phyloP scores from a whole-genome alignment of 257 asterid species.

The Cinchona pubescens region DNA sequence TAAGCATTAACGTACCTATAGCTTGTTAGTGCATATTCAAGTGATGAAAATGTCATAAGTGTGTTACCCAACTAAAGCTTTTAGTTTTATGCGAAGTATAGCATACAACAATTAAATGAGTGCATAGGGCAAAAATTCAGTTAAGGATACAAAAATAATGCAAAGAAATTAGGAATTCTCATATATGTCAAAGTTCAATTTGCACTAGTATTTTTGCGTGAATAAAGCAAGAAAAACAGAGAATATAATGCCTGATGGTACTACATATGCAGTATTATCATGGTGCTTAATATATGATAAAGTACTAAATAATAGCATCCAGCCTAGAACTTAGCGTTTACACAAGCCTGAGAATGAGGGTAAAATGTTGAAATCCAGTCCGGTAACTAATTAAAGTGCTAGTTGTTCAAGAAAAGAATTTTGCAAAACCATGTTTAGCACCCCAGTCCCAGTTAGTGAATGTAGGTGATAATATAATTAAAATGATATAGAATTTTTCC shows the following conservation, averaged over 20 bases:
- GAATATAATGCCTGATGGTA: not conserved
- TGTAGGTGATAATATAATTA: no score
- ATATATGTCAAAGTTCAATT: not conserved
- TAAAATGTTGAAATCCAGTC: not conserved
- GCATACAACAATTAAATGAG: no score
- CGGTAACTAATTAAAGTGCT: not conserved
- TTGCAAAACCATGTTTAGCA: no score
- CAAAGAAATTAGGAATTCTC: not conserved
- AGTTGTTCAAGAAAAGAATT: no score
- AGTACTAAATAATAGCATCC: not conserved
- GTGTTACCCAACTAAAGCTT: no score
- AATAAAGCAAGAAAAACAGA: not conserved
- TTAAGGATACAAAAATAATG: not conserved
- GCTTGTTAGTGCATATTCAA: not conserved
- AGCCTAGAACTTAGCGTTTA: not conserved
- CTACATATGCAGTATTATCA: not conserved
- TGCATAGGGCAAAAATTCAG: not conserved
- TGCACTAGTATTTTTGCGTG: not conserved
- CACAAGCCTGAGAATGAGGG: not conserved
- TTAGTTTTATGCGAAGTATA: no score
- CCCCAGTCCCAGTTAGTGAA: no score
- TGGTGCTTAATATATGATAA: not conserved
- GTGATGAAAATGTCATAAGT: not conserved
- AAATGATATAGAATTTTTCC: no score
- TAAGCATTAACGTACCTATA: slow-evolving; percentile 1